Base-by-base conservation (phyloP, 331 rosid species). In the Saraca asoca region DNA sequence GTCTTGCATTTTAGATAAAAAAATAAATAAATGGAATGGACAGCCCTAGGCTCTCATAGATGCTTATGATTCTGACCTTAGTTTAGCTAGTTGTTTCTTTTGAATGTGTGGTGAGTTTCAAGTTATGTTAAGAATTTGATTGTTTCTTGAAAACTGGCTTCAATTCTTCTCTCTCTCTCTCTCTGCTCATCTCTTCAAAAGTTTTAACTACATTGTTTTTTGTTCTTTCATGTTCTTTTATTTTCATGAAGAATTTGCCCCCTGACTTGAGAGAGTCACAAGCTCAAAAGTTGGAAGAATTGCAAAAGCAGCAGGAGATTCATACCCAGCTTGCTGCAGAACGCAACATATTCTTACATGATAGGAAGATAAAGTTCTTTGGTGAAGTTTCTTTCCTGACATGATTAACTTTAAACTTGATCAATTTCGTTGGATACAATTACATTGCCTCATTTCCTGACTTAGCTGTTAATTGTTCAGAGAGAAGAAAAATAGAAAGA, bases 401-500 rank as follows among this genome's bases (percentile, higher is more conserved):
- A 34, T 72, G 62, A 49, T 12, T 37, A 37, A 37, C 8, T 37
- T 37, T 9, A 5, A 37, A 1, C 65, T 35, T 17, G 52, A 20
- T 31, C 17, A 20, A 52, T 59, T 18, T 48, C 56, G 31, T 13
- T 19, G n/a, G 45, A 61, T 42, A 18, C 38, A 17, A 68, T 18
- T 7, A 15, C 45, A 29, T 42, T 15, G 33, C 52, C 64, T 46
- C 53, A 42, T 45, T 34, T 12, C 7, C 75, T 49, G 48, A 52
- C 70, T 13, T 69, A 44, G 31, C n/a, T 58, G 33, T 34, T 29
- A 69, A 44, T 66, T 69, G 34, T 74, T 46, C 66, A 87, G 97
- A 94, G 87, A 81, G 98, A 78, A 86, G 98, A 53, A 94, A 94
- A 73, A 77, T 90, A 56, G 98, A 94, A 80, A 82, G 98, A 61